These are phyloP conservation scores for Yamadazyma buinensis DNA, from an alignment of 1,139 yeast genomes.

Conservation along the genomic window DNA sequence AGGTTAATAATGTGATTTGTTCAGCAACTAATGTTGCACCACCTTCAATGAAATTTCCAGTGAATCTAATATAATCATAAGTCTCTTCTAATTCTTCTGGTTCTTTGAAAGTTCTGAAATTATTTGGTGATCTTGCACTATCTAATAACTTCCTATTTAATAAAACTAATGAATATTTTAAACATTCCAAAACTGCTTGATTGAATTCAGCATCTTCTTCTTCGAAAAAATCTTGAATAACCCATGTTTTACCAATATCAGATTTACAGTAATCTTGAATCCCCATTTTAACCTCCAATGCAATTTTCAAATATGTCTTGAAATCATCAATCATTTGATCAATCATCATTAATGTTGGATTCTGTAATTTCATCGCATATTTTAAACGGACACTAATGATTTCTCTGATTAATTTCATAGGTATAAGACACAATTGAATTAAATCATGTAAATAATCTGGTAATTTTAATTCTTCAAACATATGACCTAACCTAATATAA, in stretches of 20 bases:
- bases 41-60: constrained; percentile 75
- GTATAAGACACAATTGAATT: constrained; percentile 67
- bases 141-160: constrained; percentile 76
- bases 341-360: constrained; percentile 93
- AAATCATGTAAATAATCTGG: constrained; percentile 73
- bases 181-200: constrained; percentile 67
- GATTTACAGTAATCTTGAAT: constrained; percentile 65
- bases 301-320: constrained; percentile 69
- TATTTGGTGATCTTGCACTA: constrained; percentile 58
- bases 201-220: constrained; percentile 58
- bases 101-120: constrained; percentile 83
- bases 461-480: constrained; percentile 65
- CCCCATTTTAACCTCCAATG: constrained; percentile 71
- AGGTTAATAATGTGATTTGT: constrained; percentile 63
- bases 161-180: constrained; percentile 65
- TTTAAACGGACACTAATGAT: constrained; percentile 69
- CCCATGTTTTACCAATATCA: constrained; percentile 64
- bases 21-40: constrained; percentile 82
- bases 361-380: constrained; percentile 74
- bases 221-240: constrained; percentile 63
- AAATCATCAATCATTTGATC: constrained; percentile 92
- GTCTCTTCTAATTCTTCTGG: constrained; percentile 84
- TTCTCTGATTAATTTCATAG: constrained; percentile 77
- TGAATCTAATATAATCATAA: constrained; percentile 70
- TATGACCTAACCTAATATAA: constrained; percentile 57